Base-by-base conservation (phyloP, 805 yeast genomes). In the Deakozyma indianensis region DNA sequence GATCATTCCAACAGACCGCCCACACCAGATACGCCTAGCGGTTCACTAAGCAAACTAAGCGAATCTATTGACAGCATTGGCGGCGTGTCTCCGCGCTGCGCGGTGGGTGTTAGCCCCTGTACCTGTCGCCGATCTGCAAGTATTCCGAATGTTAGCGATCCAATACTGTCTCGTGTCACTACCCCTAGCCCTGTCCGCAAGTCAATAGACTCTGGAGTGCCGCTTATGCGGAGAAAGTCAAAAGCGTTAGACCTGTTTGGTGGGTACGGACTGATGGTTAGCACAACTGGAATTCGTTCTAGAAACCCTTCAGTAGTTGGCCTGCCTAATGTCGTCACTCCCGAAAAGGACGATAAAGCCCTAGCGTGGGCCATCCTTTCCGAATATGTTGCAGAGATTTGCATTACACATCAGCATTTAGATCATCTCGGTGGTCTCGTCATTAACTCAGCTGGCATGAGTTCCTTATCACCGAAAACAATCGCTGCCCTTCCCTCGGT, bases 341-440 rank as follows among this genome's bases (percentile, higher is more conserved):
- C 38, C 4, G 18, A 9, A 4, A 14, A n/a, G 20, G 38, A 32
- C 18, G 16, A 32, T n/a, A 32, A 32, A n/a, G 38, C 38, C 18
- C 7, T 32, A 5, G 55, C 64, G 7, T 54, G 57, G 42, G 35
- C 53, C 41, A 53, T 60, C 3, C 45, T 56, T n/a, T 48, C 51
- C n/a, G 48, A 55, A 4, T 45, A 49, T 15, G 48, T 60, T n/a
- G 42, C 53, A 4, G 48, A 60, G 14, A 49, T 62, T 16, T 62
- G 62, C 42, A 71, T 87, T 23, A 75, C 95, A 0, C 96, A 87
- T 60, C 75, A 90, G 0, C 96, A 87, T 61, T 57, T 87, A 44
- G 96, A 87, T 59, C 96, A 87, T 58, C 68, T 85, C 14, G 58
- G 73, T 7, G 83, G 81, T 0, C 56, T 87, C 42, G 75, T 80